Evolutionary conservation across 2,329 filamentous ascomycete species (phyloP).

Genomic region (Fusarium paranaense): DNA sequence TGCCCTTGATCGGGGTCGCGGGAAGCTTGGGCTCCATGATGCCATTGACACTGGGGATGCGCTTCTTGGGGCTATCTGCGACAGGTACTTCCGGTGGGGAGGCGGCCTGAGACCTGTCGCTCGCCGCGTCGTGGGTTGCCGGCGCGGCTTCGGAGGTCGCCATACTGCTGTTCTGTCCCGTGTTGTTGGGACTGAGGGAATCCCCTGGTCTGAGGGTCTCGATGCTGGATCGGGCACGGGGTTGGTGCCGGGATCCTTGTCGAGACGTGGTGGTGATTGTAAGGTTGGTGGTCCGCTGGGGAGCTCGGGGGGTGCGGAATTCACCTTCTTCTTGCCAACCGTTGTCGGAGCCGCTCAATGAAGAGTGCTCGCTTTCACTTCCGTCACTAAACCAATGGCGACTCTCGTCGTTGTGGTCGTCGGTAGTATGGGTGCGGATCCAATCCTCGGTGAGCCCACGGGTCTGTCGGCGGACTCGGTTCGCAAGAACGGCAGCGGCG

Average conservation of each 20-base stretch:
- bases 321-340: constrained; percentile 64
- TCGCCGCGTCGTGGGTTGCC: constrained; percentile 43
- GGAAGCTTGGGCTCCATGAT: constrained; percentile 48
- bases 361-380: constrained; percentile 79
- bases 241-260: constrained; percentile 53
- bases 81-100: constrained; percentile 41
- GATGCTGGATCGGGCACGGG: constrained; percentile 64
- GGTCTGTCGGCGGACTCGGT: constrained; percentile 69
- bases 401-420: constrained; percentile 73
- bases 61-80: constrained; percentile 43
- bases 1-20: constrained; percentile 50
- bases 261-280: constrained; percentile 33
- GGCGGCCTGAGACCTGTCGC: constrained; percentile 42
- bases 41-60: constrained; percentile 32
- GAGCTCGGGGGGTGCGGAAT: constrained; percentile 60
- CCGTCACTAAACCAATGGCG: constrained; percentile 86
- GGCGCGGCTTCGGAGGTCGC: constrained; percentile 46
- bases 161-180: constrained; percentile 49
- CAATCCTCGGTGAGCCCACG: constrained; percentile 82
- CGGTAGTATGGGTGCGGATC: constrained; percentile 87
- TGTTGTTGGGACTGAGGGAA: constrained; percentile 38
- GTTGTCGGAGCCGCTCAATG: constrained; percentile 74
- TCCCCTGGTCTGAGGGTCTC: constrained; percentile 63
- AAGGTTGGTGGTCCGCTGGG: constrained; percentile 32
- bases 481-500: constrained; percentile 72